A percentile compares a stretch with the other conserved stretches of the same genome.
These are phyloP conservation scores for Calonectria leucothoes DNA, from an alignment of 2,329 filamentous ascomycete species.

Conservation along the genomic window DNA sequence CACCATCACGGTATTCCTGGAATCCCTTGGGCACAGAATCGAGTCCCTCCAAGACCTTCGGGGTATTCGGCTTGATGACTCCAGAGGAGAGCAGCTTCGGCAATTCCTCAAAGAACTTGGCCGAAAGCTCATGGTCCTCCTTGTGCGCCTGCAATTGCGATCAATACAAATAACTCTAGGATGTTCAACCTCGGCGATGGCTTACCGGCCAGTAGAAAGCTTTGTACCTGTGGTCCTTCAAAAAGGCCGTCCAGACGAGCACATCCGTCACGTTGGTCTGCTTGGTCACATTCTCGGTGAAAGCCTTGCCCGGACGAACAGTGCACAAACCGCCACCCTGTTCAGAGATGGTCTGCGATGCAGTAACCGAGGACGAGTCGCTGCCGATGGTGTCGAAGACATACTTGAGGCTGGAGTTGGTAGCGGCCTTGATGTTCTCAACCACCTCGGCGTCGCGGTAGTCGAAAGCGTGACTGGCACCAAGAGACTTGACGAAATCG, in stretches of 20 bases:
- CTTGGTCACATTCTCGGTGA: constrained; percentile 47
- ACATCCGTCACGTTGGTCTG: constrained; percentile 51
- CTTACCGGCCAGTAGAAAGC: not conserved
- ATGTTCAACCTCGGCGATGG: not conserved
- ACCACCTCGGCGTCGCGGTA: not conserved
- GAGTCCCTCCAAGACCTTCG: not conserved
- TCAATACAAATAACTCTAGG: too few relatives aligned
- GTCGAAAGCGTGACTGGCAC: constrained; percentile 28
- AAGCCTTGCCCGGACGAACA: constrained; percentile 51
- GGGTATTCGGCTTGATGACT: not conserved
- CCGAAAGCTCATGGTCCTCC: not conserved
- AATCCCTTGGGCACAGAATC: not conserved
- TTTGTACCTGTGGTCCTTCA: constrained; percentile 32
- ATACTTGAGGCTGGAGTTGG: not conserved
- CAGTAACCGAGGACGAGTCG: not conserved
- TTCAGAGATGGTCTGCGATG: not conserved
- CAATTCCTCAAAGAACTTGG: not conserved
- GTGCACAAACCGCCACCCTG: constrained; percentile 47
- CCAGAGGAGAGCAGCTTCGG: not conserved
- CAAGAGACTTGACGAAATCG: constrained; percentile 43
- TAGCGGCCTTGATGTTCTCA: not conserved
- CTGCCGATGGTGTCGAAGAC: not conserved
- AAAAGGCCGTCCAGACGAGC: constrained; percentile 54
- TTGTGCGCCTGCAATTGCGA: not conserved
- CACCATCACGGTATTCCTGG: not conserved